Base-by-base conservation (phyloP, 768 basidiomycete genomes). In the Cyclocybe aegerita region DNA sequence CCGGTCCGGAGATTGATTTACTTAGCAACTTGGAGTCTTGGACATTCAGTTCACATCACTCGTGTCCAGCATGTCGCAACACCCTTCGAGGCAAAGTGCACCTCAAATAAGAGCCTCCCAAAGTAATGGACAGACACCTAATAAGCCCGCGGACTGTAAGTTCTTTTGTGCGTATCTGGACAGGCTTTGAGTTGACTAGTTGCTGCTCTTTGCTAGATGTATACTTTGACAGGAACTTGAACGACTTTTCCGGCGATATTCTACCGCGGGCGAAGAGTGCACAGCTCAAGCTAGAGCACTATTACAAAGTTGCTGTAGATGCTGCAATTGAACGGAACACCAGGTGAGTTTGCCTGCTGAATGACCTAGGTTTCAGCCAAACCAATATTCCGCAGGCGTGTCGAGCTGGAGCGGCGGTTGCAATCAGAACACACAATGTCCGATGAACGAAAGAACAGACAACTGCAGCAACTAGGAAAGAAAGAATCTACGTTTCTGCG, bases 241-340 rank as follows among this genome's bases (percentile, higher is more conserved):
- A 74, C 43, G 81, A 81, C 34, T 92, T 96, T 68, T 88, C 90
- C 5, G 86, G 91, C 47, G 83, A 88, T 53, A 86, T 90, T 11
- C 67, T 86, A 55, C 86, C 92, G 39, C 86, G 87, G 56, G 90
- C 92, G 10, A 95, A 93, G 67, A 83, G 82, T 36, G 95, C 95
- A 2, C 94, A 97, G 68, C 76, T 98, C 71, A 97, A 96, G 70
- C 79, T 98, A 46, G 97, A 98, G 71, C 87, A 95, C 65, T 97
- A 86, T 65, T 99, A 98, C 72, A 97, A 98, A 69, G 86, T 97
- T 36, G 92, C 92, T 1, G 97, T 99, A 37, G 94, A 98, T 66
- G 82, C 89, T 39, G 96, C 96, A 9, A 91, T 99, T 40, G 94
- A 95, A 63, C 77, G 97, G 46, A 98, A 98, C 65, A 81, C 85